Percentiles rank a stretch among this genome's conserved stretches.
Conservation (phyloP, 1,284 basidiomycete species). For the Ceratobasidium sp. region DNA sequence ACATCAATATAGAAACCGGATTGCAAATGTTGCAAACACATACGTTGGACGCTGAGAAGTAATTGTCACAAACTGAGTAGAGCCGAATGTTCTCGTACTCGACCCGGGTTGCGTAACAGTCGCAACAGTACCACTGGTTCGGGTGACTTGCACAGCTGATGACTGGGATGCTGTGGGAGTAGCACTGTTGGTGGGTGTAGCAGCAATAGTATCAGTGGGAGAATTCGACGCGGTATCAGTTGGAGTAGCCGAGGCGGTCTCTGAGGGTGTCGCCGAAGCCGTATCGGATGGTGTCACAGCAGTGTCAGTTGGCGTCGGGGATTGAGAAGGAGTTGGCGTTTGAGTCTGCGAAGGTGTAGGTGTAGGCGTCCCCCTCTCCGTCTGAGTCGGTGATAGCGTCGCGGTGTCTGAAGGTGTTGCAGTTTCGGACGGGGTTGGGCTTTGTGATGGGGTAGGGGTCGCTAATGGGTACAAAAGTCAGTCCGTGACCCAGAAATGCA, state of each 20-base stretch:
- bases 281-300: background rate
- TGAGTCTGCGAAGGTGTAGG: background rate
- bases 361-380: constrained; percentile 6
- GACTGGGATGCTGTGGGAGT: background rate
- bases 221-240: background rate
- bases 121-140: background rate
- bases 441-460: background rate
- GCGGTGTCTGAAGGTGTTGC: background rate
- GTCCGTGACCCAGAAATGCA: background rate
- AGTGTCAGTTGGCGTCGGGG: constrained; percentile 7
- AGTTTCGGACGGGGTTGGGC: background rate
- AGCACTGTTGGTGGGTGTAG: background rate
- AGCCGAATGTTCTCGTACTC: background rate
- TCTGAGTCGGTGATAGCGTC: background rate
- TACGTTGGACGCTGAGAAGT: constrained; percentile 21
- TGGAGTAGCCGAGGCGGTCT: background rate
- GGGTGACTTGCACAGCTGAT: background rate
- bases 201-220: background rate
- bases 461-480: background rate
- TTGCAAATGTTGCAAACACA: constrained; percentile 3
- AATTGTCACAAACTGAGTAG: constrained; percentile 17
- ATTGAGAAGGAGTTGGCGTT: constrained; percentile 2
- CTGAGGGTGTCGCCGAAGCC: background rate
- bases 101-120: background rate
- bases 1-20: background rate